Percentiles rank a stretch among this genome's conserved stretches.
These are phyloP conservation scores for Saturnispora galanensis DNA, from an alignment of 805 yeast species.

Conservation along the genomic window DNA sequence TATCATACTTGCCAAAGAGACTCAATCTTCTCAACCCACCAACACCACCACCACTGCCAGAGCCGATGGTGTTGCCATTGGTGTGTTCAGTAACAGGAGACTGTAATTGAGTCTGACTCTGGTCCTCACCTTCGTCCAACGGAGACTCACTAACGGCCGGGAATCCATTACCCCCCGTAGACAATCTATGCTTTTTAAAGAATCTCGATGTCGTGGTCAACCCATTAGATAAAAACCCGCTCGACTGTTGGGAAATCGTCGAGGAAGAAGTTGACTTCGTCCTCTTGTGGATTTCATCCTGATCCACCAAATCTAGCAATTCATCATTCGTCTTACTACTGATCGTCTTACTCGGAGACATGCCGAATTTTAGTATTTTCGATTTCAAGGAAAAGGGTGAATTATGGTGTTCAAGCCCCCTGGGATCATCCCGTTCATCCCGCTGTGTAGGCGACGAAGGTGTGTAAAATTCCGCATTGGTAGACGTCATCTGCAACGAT, in stretches of 20 bases:
- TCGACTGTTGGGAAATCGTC: constrained; percentile 1
- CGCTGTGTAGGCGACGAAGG: too few relatives aligned
- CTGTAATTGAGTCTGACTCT: too few relatives aligned
- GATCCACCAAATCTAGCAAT: constrained; percentile 8
- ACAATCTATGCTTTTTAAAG: constrained; percentile 4
- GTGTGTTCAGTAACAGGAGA: too few relatives aligned
- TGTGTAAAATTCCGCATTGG: constrained; percentile 8
- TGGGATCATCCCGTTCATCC: background rate
- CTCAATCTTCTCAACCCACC: constrained; percentile 24
- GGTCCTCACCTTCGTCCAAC: constrained; percentile 2
- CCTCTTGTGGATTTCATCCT: constrained; percentile 4
- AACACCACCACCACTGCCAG: constrained; percentile 12
- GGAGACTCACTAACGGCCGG: constrained; percentile 2
- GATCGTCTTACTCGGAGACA: constrained; percentile 24
- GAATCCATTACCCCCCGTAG: constrained; percentile 7
- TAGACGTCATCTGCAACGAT: background rate
- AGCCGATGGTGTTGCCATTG: background rate
- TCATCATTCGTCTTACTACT: constrained; percentile 13
- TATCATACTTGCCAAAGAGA: constrained; percentile 24
- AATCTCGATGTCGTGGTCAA: constrained; percentile 5
- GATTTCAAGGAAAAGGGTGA: constrained; percentile 32
- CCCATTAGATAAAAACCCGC: constrained; percentile 1
- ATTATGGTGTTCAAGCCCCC: constrained; percentile 9
- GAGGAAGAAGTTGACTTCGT: constrained; percentile 1
- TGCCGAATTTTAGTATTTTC: constrained; percentile 29